Conservation (phyloP, 1,284 basidiomycete species). For the Leccinum discolor region DNA sequence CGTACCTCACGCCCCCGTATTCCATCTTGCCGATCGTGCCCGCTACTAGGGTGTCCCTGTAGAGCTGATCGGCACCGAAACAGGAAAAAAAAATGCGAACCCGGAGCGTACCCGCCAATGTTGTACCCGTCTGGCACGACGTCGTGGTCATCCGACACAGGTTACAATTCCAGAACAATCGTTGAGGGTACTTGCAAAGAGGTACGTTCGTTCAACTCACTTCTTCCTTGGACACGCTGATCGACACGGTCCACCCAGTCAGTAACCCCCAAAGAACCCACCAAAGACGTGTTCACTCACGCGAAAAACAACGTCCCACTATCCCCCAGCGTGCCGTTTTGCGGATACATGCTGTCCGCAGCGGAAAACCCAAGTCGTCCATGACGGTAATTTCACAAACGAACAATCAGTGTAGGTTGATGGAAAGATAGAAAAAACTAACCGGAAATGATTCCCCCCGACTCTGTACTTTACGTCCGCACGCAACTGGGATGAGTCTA, state of each 20-base stretch:
- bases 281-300: constrained; percentile 37
- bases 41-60: constrained; percentile 45
- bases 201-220: constrained; percentile 23
- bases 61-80: neutral
- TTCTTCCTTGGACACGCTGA: constrained; percentile 64
- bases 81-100: neutral
- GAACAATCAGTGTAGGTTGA: neutral
- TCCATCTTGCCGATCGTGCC: constrained; percentile 43
- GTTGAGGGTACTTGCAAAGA: neutral
- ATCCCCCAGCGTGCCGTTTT: constrained; percentile 57
- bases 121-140: constrained; percentile 59
- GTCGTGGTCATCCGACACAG: constrained; percentile 44
- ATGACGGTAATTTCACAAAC: neutral
- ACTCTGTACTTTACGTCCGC: constrained; percentile 17
- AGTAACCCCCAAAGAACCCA: neutral
- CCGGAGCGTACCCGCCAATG: constrained; percentile 40
- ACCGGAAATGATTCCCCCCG: constrained; percentile 72
- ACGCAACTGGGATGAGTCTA: too few relatives aligned
- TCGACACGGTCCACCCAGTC: neutral
- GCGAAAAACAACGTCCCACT: constrained; percentile 67
- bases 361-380: neutral
- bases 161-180: constrained; percentile 21
- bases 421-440: neutral
- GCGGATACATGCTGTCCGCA: constrained; percentile 48
- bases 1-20: constrained; percentile 49